These are phyloP conservation scores for Colletotrichum paranaense DNA, from an alignment of 2,329 filamentous ascomycete genomes.

Conservation along the genomic window DNA sequence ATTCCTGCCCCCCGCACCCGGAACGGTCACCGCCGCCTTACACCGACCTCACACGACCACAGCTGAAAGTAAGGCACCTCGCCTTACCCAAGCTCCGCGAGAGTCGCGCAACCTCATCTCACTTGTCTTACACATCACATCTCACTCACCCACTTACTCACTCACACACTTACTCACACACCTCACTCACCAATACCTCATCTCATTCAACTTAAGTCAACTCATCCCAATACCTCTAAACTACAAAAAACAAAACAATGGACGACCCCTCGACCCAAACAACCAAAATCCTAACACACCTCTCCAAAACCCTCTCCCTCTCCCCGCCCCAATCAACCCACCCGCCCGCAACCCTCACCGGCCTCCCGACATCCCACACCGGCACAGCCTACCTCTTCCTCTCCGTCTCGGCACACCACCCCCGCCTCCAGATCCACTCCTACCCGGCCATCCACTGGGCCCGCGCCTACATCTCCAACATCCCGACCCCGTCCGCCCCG, in stretches of 20 bases:
- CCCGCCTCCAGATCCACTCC: constrained; percentile 54
- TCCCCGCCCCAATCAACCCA: constrained; percentile 51
- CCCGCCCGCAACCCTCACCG: constrained; percentile 49
- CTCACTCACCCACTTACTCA: too few relatives aligned
- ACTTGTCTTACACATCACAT: neutral
- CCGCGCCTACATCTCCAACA: constrained; percentile 56
- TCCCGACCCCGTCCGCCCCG: neutral
- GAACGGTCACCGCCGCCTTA: neutral
- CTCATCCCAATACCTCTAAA: neutral
- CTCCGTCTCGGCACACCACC: constrained; percentile 55
- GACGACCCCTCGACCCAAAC: neutral
- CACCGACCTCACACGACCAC: neutral
- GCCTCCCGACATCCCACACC: constrained; percentile 65
- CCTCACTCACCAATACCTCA: too few relatives aligned
- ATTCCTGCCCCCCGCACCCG: neutral
- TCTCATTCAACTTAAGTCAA: neutral
- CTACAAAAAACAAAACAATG: neutral
- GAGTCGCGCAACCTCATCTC: neutral
- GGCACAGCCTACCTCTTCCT: constrained; percentile 68
- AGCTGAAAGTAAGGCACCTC: neutral
- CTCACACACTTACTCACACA: too few relatives aligned
- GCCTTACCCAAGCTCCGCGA: neutral
- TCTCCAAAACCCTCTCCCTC: constrained; percentile 44
- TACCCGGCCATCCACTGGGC: constrained; percentile 59
- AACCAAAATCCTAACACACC: constrained; percentile 1